Conservation (phyloP, 306 rosid species). For the Malus orientalis region DNA sequence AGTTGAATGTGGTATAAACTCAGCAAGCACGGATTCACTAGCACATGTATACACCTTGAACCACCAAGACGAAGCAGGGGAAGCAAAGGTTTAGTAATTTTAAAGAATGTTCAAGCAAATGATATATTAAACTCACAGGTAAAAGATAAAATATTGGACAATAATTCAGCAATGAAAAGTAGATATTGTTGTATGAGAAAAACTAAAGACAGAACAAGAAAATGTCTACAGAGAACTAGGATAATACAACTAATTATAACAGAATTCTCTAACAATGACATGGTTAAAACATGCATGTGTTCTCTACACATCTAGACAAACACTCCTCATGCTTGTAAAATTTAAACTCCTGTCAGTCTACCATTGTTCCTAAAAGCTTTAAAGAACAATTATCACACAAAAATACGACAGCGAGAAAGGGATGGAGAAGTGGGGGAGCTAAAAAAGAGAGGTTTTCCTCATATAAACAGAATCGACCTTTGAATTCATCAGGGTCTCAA, state of each 20-base stretch:
- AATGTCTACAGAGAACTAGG: neutral
- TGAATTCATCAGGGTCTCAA: conserved; percentile 63
- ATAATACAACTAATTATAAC: neutral
- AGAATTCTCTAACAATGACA: neutral
- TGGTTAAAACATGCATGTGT: neutral
- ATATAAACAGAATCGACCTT: conserved; percentile 48
- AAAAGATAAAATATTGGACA: neutral
- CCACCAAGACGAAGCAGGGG: neutral
- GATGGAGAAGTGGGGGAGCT: neutral
- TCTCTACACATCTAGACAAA: neutral
- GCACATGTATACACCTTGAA: conserved; percentile 76
- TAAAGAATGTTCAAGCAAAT: neutral
- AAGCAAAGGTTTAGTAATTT: neutral
- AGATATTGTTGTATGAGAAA: neutral
- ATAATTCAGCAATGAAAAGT: neutral
- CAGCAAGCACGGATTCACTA: conserved; percentile 54
- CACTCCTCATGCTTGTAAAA: neutral
- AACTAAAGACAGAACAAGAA: neutral
- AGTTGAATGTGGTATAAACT: conserved; percentile 54
- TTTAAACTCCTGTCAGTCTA: neutral
- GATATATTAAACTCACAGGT: neutral
- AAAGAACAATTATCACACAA: neutral
- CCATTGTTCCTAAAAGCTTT: neutral
- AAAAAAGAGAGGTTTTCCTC: neutral
- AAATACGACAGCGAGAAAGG: neutral